phyloP scores from a whole-genome alignment of 2,329 filamentous ascomycete species.

The Nemania abortiva region DNA sequence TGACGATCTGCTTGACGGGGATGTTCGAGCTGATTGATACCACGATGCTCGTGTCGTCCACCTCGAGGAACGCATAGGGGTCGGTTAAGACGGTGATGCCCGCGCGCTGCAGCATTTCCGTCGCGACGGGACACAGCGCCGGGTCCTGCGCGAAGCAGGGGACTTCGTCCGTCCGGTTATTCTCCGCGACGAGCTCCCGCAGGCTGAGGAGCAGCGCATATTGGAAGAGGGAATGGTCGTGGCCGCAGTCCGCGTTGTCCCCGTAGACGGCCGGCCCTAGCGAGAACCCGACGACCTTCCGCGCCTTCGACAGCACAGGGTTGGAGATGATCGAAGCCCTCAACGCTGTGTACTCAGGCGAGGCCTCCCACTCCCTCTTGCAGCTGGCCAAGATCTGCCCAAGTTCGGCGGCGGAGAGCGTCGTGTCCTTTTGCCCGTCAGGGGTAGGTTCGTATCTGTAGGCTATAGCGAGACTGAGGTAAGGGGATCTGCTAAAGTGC shows the following conservation, averaged over 20 bases:
- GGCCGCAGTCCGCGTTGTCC: no score
- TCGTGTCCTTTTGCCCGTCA: background rate
- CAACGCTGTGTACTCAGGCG: background rate
- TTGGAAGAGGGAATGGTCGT: background rate
- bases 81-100: slow-evolving; percentile 50
- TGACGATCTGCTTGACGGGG: slow-evolving; percentile 51
- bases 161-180: background rate
- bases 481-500: background rate
- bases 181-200: slow-evolving; percentile 1
- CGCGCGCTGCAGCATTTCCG: slow-evolving; percentile 36
- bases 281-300: slow-evolving; percentile 6
- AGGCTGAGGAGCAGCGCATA: slow-evolving; percentile 5
- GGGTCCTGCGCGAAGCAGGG: slow-evolving; percentile 15
- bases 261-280: background rate
- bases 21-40: slow-evolving; percentile 47
- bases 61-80: slow-evolving; percentile 50
- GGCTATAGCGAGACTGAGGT: background rate
- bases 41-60: slow-evolving; percentile 49
- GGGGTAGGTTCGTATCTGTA: background rate
- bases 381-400: background rate
- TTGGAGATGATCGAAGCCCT: background rate
- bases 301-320: background rate
- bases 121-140: background rate
- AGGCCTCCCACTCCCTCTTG: slow-evolving; percentile 3
- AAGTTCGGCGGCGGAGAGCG: background rate